Conservation (phyloP, 768 basidiomycete genomes). For the Chiua virens region DNA sequence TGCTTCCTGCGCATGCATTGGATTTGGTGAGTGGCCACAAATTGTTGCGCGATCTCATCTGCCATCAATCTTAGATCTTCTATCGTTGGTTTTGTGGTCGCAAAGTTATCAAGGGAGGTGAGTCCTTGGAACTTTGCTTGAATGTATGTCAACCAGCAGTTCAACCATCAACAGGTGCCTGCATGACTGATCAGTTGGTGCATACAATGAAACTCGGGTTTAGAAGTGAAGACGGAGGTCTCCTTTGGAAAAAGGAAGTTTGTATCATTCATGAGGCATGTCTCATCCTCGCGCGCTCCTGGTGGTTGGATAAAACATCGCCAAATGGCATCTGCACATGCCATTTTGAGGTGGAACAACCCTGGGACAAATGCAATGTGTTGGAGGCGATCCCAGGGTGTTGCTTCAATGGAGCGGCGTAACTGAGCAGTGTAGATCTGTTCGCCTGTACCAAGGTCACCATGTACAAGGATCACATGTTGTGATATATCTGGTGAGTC, state of each 20-base stretch:
- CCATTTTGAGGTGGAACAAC: conserved; percentile 38
- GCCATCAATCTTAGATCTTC: conserved; percentile 29
- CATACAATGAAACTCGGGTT: conserved; percentile 37
- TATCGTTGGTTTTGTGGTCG: conserved; percentile 9
- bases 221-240: background rate
- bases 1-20: no score
- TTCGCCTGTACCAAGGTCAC: background rate
- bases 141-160: conserved; percentile 22
- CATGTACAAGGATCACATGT: background rate
- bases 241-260: conserved; percentile 14
- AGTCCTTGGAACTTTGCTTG: conserved; percentile 7
- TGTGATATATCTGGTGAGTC: background rate
- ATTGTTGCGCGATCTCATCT: conserved; percentile 6
- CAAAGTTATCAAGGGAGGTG: conserved; percentile 14
- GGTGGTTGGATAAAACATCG: conserved; percentile 8
- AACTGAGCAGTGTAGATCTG: background rate
- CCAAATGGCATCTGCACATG: conserved; percentile 25
- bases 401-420: background rate
- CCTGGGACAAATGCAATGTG: conserved; percentile 34
- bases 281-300: conserved; percentile 2
- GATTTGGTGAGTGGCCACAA: conserved; percentile 1
- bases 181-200: conserved; percentile 36
- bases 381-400: conserved; percentile 29
- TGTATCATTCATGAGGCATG: conserved; percentile 23
- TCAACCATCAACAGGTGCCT: conserved; percentile 24